Evolutionary conservation across 495 filamentous ascomycete species (phyloP), one percentile per base, ranked within the genome.

Genomic region (Lichina pygmaea): DNA sequence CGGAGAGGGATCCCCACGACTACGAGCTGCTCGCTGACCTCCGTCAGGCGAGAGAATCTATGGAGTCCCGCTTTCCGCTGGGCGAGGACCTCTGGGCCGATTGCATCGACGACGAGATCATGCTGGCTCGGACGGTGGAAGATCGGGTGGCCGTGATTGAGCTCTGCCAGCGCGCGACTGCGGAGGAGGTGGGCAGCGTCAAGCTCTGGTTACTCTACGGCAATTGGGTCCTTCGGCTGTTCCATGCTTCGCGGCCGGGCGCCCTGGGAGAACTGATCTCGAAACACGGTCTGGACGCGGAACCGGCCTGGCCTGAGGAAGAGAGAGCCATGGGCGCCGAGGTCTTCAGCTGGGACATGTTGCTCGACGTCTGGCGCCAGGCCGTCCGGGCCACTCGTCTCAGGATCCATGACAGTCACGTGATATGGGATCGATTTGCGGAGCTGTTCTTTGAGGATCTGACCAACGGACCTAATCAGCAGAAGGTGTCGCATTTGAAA

Each of bases 181-280:
- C 70, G 46, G 83, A 86, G 50, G 86, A 95, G 55, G 73, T 77
- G 40, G 75, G 70, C 46, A 93, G 86, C 52, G 69, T 78, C 34
- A 81, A 76, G 55, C 66, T 97, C 12, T 97, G 91, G 86, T 65
- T 74, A 46, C 68, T 77, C 15, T 94, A 93, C 59, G 86, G 79
- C 49, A 77, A 92, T 51, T 94, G 77, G 66, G 70, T 93, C 49
- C 71, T 78, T 53, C 74, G 75, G 15, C 70, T 92, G 7, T 79
- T 83, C 52, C 68, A 61, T 31, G 57, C 64, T 33, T 62, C 72
- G 31, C 67, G 72, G 54, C 73, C 70, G 46, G 44, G 30, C 33
- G 31, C 31, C 13, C 39, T 31, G 7, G 44, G 48, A 50, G 36
- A 39, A 11, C 36, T 39, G 10, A 15, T 15, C 13, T 13, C 47